Conservation (phyloP, 2,329 filamentous ascomycete genomes). For the Fusarium redolens region DNA sequence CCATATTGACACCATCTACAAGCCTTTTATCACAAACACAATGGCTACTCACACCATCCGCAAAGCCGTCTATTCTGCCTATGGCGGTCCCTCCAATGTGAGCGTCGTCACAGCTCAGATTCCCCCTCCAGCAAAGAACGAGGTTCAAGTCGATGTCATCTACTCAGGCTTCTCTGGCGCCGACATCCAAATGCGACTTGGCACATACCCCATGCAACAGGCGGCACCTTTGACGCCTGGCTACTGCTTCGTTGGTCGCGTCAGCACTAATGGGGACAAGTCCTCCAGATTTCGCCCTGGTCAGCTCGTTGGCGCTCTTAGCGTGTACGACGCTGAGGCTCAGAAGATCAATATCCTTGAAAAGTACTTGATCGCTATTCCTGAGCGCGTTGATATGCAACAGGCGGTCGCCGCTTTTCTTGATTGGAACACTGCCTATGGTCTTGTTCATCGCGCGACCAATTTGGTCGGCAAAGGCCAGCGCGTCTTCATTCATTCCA, state of each 20-base stretch:
- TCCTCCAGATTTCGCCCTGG: slow-evolving; percentile 48
- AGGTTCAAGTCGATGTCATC: slow-evolving; percentile 60
- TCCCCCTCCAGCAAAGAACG: slow-evolving; percentile 52
- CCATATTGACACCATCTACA: neutral
- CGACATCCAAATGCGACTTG: slow-evolving; percentile 62
- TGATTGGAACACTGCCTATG: slow-evolving; percentile 59
- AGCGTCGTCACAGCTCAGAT: slow-evolving; percentile 51
- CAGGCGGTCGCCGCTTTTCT: slow-evolving; percentile 55
- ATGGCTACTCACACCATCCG: slow-evolving; percentile 51
- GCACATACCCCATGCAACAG: slow-evolving; percentile 59
- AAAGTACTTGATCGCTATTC: slow-evolving; percentile 58
- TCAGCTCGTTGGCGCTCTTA: slow-evolving; percentile 51
- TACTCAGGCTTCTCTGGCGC: slow-evolving; percentile 60
- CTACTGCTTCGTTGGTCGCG: slow-evolving; percentile 59
- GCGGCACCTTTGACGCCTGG: slow-evolving; percentile 60
- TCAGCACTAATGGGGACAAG: slow-evolving; percentile 53
- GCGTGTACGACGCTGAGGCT: slow-evolving; percentile 57
- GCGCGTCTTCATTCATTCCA: slow-evolving; percentile 62
- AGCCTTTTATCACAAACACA: neutral
- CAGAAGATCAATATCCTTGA: slow-evolving; percentile 59
- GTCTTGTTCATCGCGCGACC: slow-evolving; percentile 52
- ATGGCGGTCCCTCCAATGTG: slow-evolving; percentile 54
- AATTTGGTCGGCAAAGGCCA: slow-evolving; percentile 55
- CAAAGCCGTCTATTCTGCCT: slow-evolving; percentile 58
- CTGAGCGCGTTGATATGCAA: slow-evolving; percentile 53